Percentiles rank a stretch among this genome's conserved stretches.
Evolutionary conservation across 768 basidiomycete species (phyloP).

Genomic region (Kwoniella shandongensis): DNA sequence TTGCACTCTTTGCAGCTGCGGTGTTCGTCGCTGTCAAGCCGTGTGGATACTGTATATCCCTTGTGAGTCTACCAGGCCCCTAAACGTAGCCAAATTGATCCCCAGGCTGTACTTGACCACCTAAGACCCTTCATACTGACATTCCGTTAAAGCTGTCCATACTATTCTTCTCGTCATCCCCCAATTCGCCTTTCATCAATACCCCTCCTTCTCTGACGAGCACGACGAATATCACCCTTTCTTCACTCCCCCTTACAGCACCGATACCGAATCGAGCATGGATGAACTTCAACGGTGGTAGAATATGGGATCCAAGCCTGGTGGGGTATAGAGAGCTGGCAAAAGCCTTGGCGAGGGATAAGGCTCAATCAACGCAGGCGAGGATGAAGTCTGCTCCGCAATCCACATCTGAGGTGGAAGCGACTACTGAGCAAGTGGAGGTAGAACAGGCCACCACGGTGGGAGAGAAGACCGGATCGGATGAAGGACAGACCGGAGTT

Average conservation of each 20-base stretch:
- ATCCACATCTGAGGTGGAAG: too few relatives aligned
- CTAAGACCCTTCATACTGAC: not conserved
- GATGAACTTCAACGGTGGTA: conserved; percentile 27
- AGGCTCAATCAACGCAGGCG: not conserved
- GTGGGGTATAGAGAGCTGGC: conserved; percentile 27
- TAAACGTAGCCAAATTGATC: too few relatives aligned
- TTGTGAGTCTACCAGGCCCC: conserved; percentile 22
- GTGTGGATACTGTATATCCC: conserved; percentile 33
- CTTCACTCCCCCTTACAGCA: conserved; percentile 15
- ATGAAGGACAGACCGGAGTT: too few relatives aligned
- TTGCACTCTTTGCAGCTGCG: conserved; percentile 18
- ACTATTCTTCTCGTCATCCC: conserved; percentile 18
- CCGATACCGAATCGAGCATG: conserved; percentile 26
- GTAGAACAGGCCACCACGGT: too few relatives aligned
- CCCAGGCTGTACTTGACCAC: not conserved
- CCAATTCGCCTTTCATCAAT: conserved; percentile 10
- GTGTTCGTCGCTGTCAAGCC: conserved; percentile 26
- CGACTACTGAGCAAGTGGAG: too few relatives aligned
- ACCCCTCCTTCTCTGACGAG: conserved; percentile 10
- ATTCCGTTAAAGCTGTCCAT: conserved; percentile 11
- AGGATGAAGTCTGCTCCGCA: too few relatives aligned
- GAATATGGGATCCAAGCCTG: conserved; percentile 26
- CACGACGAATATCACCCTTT: conserved; percentile 1
- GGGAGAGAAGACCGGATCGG: too few relatives aligned
- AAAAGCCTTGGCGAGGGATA: conserved; percentile 4